Evolutionary conservation across 1,284 basidiomycete species (phyloP).

Genomic region (Ganoderma sp.): DNA sequence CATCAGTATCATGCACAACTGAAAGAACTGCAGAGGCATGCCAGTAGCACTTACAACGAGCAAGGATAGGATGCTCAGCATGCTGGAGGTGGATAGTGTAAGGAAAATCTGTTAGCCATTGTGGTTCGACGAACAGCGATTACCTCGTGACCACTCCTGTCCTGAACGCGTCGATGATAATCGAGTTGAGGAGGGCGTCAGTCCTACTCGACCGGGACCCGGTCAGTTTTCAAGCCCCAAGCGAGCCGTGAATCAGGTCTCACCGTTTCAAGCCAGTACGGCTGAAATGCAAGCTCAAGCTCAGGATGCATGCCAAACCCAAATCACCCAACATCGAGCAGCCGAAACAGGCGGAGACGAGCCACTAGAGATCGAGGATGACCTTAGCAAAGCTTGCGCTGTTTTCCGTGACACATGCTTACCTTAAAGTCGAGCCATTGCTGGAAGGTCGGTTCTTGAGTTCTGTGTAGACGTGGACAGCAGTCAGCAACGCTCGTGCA

Average conservation of each 20-base stretch:
- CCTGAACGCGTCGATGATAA: constrained; percentile 3
- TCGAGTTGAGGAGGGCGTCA: constrained; percentile 4
- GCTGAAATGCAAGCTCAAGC: not conserved
- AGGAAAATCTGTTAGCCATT: not conserved
- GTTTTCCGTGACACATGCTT: no score
- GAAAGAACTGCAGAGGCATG: not conserved
- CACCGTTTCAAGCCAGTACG: constrained; percentile 3
- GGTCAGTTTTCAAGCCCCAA: not conserved
- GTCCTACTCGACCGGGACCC: not conserved
- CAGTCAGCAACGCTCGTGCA: not conserved
- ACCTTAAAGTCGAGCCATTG: constrained; percentile 5
- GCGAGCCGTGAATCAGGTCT: not conserved
- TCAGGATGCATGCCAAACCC: not conserved
- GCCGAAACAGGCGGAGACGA: not conserved
- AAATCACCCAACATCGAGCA: not conserved
- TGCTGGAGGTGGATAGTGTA: not conserved
- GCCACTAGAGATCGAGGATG: not conserved
- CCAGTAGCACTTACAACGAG: not conserved
- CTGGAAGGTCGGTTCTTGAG: not conserved
- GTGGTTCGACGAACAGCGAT: no score
- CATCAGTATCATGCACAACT: not conserved
- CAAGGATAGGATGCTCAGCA: constrained; percentile 4
- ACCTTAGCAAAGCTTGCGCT: not conserved
- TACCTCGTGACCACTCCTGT: not conserved
- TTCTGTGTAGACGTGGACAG: not conserved